These are phyloP conservation scores for Earliella scabrosa DNA, from an alignment of 1,284 basidiomycete genomes.

Conservation along the genomic window DNA sequence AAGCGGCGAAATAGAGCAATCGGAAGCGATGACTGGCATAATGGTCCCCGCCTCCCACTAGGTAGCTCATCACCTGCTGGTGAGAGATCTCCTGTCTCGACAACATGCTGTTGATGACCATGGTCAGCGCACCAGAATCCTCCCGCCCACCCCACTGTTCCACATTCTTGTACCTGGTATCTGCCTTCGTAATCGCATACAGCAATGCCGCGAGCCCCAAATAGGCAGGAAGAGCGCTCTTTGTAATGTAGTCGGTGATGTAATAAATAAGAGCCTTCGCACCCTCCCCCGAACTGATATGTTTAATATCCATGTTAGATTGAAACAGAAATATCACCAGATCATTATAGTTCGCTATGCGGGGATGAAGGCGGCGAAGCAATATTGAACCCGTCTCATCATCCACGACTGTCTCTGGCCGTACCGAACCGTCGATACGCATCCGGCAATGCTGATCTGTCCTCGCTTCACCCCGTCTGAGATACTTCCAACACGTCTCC, in stretches of 20 bases:
- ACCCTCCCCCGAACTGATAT: too few relatives aligned
- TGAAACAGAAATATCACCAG: slow-evolving; percentile 29
- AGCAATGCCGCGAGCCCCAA: too few relatives aligned
- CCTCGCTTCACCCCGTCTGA: neutral
- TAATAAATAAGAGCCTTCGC: slow-evolving; percentile 31
- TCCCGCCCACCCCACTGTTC: too few relatives aligned
- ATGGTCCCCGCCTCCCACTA: neutral
- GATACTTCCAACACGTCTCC: slow-evolving; percentile 23
- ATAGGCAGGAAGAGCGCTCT: slow-evolving; percentile 8
- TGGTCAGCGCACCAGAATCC: neutral
- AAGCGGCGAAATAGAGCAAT: neutral
- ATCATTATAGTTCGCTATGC: slow-evolving; percentile 16
- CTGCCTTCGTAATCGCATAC: neutral
- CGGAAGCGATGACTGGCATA: slow-evolving; percentile 1
- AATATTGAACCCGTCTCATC: slow-evolving; percentile 2
- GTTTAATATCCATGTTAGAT: too few relatives aligned
- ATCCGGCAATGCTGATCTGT: slow-evolving; percentile 4
- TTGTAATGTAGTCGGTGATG: neutral
- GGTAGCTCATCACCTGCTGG: too few relatives aligned
- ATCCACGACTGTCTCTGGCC: slow-evolving; percentile 1
- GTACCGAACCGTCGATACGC: slow-evolving; percentile 5
- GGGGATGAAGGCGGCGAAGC: slow-evolving; percentile 12
- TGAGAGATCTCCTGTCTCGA: too few relatives aligned
- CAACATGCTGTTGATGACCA: slow-evolving; percentile 1
- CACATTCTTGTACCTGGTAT: neutral